Base-by-base conservation (phyloP, 179 eudicot species). In the Beta macrorhiza region DNA sequence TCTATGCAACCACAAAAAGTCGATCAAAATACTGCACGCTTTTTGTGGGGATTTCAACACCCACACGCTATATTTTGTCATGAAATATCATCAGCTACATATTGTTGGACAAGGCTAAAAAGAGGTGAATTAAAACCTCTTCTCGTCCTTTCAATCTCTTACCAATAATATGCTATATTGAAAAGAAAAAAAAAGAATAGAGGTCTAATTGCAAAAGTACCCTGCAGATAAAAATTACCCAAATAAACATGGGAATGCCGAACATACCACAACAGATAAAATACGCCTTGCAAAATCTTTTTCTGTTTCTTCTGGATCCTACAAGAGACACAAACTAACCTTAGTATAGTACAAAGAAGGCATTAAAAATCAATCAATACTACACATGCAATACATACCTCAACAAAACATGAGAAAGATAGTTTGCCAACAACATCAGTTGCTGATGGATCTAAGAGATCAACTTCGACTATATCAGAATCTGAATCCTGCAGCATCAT, bases 231-330 rank as follows among this genome's bases (percentile, higher is more conserved):
- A 62, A 44, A 22, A 5, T 32, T 20, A 62, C 71, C 19, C 29
- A 77, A 71, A 63, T 51, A 57, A 44, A 83, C 69, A 68, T 64
- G 37, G 70, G 82, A 74, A 70, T 59, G 75, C 42, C 72, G 67
- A 62, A 80, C 90, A 70, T 90, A 96, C 99, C 98, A 91, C 91
- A n/a, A 96, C 83, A 67, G 99, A 89, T 81, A 96, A 80, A 79
- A 96, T 83, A 69, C 97, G 93, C 57, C 91, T 85, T 61, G 91
- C 98, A 84, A 96, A 96, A 75, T 85, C 84, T 84, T 85, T 90
- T 82, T 96, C 96, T 69, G 98, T 96, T 85, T 96, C 98, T 79
- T 78, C 70, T 52, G 98, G 98, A 85, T 96, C 99, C 98, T 96
- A 86, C 80, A 85, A 49, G 44, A 47, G 37, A 69, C 47, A 69